Evolutionary conservation across 352 stramenopile species (phyloP).

Genomic region (Phytopythium mirpurense): DNA sequence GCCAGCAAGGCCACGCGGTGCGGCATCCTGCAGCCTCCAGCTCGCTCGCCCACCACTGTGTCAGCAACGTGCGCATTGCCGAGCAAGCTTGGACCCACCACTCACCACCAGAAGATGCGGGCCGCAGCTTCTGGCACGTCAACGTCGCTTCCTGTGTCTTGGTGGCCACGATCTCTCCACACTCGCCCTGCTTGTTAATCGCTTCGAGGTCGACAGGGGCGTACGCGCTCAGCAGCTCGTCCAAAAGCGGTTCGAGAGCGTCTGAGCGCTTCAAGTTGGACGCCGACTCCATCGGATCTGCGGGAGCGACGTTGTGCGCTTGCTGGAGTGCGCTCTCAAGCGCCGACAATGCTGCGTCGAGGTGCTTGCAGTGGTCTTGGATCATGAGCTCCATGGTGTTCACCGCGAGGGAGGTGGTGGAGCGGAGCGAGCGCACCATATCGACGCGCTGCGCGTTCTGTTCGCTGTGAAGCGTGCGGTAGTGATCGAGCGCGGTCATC

Average conservation of each 20-base stretch:
- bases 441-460: constrained; percentile 27
- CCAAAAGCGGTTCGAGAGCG: not conserved
- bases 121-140: not conserved
- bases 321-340: constrained; percentile 8
- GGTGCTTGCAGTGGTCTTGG: constrained; percentile 41
- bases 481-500: constrained; percentile 11
- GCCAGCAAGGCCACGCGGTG: constrained; percentile 1
- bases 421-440: constrained; percentile 23
- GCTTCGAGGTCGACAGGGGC: not conserved
- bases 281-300: not conserved
- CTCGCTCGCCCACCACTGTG: not conserved
- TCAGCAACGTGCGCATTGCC: not conserved
- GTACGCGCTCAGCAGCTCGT: not conserved
- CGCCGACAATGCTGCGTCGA: constrained; percentile 13
- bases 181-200: not conserved
- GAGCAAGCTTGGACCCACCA: not conserved
- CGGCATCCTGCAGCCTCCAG: not conserved
- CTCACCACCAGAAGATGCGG: not conserved
- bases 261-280: not conserved
- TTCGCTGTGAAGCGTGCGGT: constrained; percentile 24
- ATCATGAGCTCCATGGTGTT: constrained; percentile 64
- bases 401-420: constrained; percentile 31
- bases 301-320: not conserved
- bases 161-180: not conserved
- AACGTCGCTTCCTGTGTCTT: not conserved